Conservation (phyloP, 1,284 basidiomycete genomes). For the Chiua sp. region DNA sequence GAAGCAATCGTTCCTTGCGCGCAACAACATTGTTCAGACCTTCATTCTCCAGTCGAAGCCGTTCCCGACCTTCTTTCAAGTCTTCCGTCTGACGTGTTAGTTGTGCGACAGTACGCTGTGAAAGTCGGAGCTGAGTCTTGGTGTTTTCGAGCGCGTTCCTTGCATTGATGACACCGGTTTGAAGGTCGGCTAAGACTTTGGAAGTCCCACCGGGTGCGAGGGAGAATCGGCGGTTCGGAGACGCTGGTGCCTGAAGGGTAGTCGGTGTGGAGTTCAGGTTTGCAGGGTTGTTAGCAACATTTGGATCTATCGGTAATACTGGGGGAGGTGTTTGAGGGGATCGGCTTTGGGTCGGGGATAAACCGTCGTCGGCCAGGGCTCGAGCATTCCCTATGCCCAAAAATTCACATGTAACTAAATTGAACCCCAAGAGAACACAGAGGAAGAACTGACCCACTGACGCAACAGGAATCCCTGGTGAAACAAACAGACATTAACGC, state of each 20-base stretch:
- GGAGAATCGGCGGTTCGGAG: conserved; percentile 60
- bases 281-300: conserved; percentile 23
- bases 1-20: conserved; percentile 82
- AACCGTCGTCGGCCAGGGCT: conserved; percentile 75
- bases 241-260: conserved; percentile 42
- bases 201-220: conserved; percentile 80
- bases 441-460: conserved; percentile 66
- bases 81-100: conserved; percentile 85
- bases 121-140: conserved; percentile 74
- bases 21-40: conserved; percentile 84
- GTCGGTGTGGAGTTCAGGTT: conserved; percentile 32
- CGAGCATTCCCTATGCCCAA: conserved; percentile 72
- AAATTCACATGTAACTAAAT: conserved; percentile 25
- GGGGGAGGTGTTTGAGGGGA: conserved; percentile 34
- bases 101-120: conserved; percentile 80
- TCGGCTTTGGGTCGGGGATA: conserved; percentile 40
- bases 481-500: conserved; percentile 24
- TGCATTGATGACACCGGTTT: conserved; percentile 81
- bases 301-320: conserved; percentile 34
- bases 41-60: conserved; percentile 84
- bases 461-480: conserved; percentile 78
- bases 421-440: conserved; percentile 8
- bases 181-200: conserved; percentile 82
- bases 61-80: conserved; percentile 82
- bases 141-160: conserved; percentile 83